These are phyloP conservation scores for Quercus wislizeni DNA, from an alignment of 306 rosid species.

Conservation along the genomic window DNA sequence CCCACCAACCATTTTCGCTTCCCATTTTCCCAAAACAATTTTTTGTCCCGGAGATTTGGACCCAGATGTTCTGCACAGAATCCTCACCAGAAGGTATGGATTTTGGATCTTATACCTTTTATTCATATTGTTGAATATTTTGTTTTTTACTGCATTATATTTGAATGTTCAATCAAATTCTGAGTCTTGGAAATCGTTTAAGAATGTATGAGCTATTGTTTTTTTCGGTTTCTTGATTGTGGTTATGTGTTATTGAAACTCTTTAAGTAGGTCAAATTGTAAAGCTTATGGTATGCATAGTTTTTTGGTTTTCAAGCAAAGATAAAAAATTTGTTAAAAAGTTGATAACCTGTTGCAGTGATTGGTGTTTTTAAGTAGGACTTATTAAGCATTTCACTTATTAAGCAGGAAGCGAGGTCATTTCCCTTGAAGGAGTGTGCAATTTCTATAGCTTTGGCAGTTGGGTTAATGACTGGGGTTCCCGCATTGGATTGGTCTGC, in stretches of 20 bases:
- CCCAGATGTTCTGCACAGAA: conserved; percentile 55
- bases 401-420: conserved; percentile 52
- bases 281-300: not conserved
- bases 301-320: not conserved
- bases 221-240: too few relatives aligned
- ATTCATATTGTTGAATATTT: not conserved
- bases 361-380: not conserved
- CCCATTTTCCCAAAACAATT: conserved; percentile 37
- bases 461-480: conserved; percentile 77
- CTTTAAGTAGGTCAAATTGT: not conserved
- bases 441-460: conserved; percentile 73
- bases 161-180: not conserved
- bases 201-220: too few relatives aligned
- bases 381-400: conserved; percentile 8
- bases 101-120: not conserved
- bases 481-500: conserved; percentile 53
- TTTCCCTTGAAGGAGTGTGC: conserved; percentile 73
- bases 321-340: not conserved
- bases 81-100: conserved; percentile 44
- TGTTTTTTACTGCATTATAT: not conserved
- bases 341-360: not conserved
- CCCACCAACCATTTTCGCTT: conserved; percentile 34
- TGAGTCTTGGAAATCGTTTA: too few relatives aligned
- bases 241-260: not conserved
- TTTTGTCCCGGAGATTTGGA: conserved; percentile 22